Percentiles rank a stretch among this genome's conserved stretches.
Evolutionary conservation across 169 alveolate species (phyloP).

Genomic region (Eimeria praecox): DNA sequence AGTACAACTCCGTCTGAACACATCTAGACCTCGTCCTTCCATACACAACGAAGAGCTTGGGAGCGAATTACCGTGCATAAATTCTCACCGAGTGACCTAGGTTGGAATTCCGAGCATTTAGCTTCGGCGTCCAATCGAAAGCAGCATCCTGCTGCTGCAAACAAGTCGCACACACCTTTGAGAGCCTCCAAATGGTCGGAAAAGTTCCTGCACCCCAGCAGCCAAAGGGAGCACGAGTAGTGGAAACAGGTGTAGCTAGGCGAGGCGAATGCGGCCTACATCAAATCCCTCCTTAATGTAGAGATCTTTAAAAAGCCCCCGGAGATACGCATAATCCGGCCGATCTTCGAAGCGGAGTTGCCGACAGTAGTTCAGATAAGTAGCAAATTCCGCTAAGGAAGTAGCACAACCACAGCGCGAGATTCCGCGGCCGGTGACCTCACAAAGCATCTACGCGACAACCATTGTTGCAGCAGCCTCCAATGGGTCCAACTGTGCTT

Average conservation of each 20-base stretch:
- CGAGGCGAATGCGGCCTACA: slow-evolving; percentile 45
- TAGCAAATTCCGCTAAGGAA: slow-evolving; percentile 87
- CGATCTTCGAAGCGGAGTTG: slow-evolving; percentile 91
- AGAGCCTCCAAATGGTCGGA: background rate
- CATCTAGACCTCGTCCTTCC: background rate
- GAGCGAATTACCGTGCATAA: background rate
- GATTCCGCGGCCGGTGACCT: background rate
- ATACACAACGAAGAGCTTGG: background rate
- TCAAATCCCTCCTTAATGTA: slow-evolving; percentile 93
- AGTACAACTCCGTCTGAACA: background rate
- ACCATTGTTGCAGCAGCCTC: background rate
- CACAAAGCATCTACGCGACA: background rate
- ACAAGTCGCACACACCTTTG: background rate
- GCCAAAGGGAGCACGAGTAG: background rate
- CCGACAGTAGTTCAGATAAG: slow-evolving; percentile 89
- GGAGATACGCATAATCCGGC: slow-evolving; percentile 93
- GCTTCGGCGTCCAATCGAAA: slow-evolving; percentile 77
- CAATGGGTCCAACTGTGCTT: background rate
- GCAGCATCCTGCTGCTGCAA: slow-evolving; percentile 73
- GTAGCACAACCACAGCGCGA: slow-evolving; percentile 33
- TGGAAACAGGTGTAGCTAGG: background rate
- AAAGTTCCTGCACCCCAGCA: background rate
- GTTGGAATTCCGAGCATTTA: slow-evolving; percentile 56
- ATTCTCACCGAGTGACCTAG: slow-evolving; percentile 58
- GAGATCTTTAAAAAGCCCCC: slow-evolving; percentile 97